Percentiles rank a stretch among this genome's conserved stretches.
Conservation (phyloP, 176 grass and related monocot species). For the Zea mays region Zm-B73-REFERENCE-NAM-5.0 NC_050101.1:92576501-92577000, state of each 20-base stretch:
- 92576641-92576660: too few species aligned
- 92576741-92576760: not conserved
- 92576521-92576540: too few species aligned
- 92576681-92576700: too few species aligned
- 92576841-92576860: not conserved
- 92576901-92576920: not conserved
- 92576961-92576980: conserved; percentile 38
- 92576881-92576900: not conserved
- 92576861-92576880: not conserved
- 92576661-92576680: too few species aligned
- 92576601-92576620: too few species aligned
- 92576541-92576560: too few species aligned
- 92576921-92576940: not conserved
- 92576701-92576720: too few species aligned
- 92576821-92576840: not conserved
- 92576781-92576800: not conserved
- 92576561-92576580: too few species aligned
- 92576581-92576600: too few species aligned
- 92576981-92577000: conserved; percentile 13
- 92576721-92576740: too few species aligned
- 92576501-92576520: too few species aligned
- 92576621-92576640: too few species aligned
- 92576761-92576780: not conserved
- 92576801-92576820: not conserved
- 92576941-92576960: conserved; percentile 42